Conservation (phyloP, 306 rosid genomes). For the Castanea sativa region DNA sequence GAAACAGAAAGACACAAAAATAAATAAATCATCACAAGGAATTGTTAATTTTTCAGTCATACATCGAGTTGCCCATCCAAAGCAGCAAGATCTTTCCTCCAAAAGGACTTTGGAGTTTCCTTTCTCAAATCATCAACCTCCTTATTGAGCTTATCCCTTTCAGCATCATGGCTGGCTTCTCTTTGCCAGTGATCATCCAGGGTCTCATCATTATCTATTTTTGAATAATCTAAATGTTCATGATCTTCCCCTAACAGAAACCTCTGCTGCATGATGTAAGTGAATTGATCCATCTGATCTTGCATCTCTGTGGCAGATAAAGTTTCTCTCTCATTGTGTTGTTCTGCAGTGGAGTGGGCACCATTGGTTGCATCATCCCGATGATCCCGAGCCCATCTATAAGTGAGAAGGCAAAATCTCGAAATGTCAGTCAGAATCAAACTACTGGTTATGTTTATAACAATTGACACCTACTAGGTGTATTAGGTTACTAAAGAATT, state of each 20-base stretch:
- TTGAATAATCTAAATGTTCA: slow-evolving; percentile 74
- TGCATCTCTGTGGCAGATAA: slow-evolving; percentile 70
- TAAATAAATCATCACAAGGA: too few species aligned
- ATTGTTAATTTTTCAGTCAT: too few species aligned
- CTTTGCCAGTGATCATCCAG: slow-evolving; percentile 96
- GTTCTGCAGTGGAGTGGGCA: slow-evolving; percentile 29
- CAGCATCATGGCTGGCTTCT: slow-evolving; percentile 90
- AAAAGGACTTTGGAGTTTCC: too few species aligned
- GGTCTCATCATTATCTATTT: slow-evolving; percentile 84
- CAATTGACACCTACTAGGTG: slow-evolving; percentile 3
- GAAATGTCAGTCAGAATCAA: slow-evolving; percentile 5
- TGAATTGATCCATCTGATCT: slow-evolving; percentile 87
- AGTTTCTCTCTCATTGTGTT: slow-evolving; percentile 34
- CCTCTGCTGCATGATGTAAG: slow-evolving; percentile 82
- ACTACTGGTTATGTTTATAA: background rate
- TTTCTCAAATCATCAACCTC: too few species aligned
- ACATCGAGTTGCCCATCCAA: too few species aligned
- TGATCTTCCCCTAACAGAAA: slow-evolving; percentile 83
- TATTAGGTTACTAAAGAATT: background rate
- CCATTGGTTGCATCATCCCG: slow-evolving; percentile 19
- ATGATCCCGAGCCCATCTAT: slow-evolving; percentile 34
- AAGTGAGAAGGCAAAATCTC: background rate
- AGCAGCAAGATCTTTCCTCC: too few species aligned
- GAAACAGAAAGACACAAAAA: too few species aligned
- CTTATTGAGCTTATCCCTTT: background rate